These are phyloP conservation scores for Akanthomyces lecanii DNA, from an alignment of 2,329 filamentous ascomycete genomes.

Conservation along the genomic window DNA sequence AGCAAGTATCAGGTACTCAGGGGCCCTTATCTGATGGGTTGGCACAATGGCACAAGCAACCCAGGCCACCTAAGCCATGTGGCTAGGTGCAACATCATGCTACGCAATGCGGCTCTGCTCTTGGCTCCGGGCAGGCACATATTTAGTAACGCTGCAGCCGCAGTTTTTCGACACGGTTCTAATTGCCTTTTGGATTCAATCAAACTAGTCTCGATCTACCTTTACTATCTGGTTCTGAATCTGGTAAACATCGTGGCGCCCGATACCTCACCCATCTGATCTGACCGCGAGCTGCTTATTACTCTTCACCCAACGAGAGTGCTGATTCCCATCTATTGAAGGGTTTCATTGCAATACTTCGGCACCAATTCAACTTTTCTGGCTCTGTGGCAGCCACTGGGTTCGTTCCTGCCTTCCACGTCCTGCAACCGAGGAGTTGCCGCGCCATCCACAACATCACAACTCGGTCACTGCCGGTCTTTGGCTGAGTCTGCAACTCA, in stretches of 20 bases:
- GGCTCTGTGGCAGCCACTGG: neutral
- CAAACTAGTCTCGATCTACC: neutral
- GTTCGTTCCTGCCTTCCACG: neutral
- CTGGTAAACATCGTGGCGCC: neutral
- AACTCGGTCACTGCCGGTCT: neutral
- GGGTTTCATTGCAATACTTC: neutral
- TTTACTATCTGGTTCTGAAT: neutral
- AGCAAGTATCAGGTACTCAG: slow-evolving; percentile 2
- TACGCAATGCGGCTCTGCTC: neutral
- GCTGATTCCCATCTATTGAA: neutral
- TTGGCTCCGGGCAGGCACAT: neutral
- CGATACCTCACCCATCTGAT: neutral
- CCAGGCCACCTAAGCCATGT: neutral
- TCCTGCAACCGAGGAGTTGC: neutral
- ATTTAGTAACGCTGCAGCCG: neutral
- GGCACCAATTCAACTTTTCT: neutral
- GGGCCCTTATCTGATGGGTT: neutral
- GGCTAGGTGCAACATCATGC: neutral
- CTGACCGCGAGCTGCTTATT: neutral
- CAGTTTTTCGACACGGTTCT: neutral
- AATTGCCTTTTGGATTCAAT: neutral
- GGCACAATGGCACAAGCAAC: neutral
- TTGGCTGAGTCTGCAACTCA: neutral
- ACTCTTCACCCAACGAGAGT: neutral
- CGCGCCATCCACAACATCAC: neutral